A percentile compares a stretch with the other conserved stretches of the same genome.
Evolutionary conservation across 2,329 filamentous ascomycete species (phyloP).

Genomic region (Colletotrichum abscissum): DNA sequence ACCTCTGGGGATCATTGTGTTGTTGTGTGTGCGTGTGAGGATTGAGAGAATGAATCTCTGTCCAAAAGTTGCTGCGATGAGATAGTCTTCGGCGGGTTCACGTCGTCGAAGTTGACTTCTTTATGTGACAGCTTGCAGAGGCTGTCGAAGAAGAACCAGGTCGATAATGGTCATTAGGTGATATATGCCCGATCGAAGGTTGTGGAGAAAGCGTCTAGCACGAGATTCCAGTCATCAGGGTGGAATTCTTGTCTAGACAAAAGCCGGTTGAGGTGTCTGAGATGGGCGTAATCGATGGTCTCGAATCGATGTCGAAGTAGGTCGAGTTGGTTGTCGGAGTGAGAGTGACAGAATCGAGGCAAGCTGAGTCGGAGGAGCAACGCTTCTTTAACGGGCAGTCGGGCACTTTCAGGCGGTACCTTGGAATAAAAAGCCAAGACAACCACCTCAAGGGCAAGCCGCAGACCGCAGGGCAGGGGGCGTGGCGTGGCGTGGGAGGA

Average conservation of each 20-base stretch:
- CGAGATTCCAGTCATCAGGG: conserved; percentile 23
- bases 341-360: background rate
- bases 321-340: background rate
- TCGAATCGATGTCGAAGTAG: conserved; percentile 6
- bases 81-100: background rate
- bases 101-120: conserved; percentile 13
- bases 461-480: conserved; percentile 17
- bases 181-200: conserved; percentile 1
- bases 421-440: conserved; percentile 3
- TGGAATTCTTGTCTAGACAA: conserved; percentile 9
- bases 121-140: conserved; percentile 33
- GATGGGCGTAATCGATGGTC: background rate
- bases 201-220: conserved; percentile 21
- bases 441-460: conserved; percentile 2
- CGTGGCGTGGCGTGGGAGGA: conserved; percentile 26
- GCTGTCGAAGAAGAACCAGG: conserved; percentile 31
- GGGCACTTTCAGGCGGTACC: conserved; percentile 26
- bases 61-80: background rate
- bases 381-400: conserved; percentile 32
- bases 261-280: background rate
- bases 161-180: conserved; percentile 32
- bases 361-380: conserved; percentile 29
- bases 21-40: background rate
- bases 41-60: background rate
- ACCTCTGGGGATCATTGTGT: conserved; percentile 31